Evolutionary conservation across 78 protist species (phyloP), one percentile per base, ranked within the genome.

Genomic region (Dictyostelium capitatum): DNA sequence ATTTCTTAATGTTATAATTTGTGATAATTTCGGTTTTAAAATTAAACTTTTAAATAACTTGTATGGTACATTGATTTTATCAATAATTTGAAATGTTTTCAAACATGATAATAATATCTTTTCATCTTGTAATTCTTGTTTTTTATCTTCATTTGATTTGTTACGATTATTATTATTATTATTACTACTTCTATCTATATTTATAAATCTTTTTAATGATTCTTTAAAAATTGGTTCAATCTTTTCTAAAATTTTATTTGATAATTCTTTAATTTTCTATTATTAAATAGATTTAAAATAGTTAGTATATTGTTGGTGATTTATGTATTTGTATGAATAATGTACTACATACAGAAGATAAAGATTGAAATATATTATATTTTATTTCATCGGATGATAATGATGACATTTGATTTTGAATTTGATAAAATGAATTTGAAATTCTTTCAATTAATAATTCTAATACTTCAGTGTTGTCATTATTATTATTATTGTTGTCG

Each of bases 341-440:
- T n/a, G n/a, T n/a, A n/a, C 48, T 50, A 62, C 77, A 25, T 85
- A 85, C 92, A 72, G 47, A 2, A 14, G 69, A 17, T 28, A 85
- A 59, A 15, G 72, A 17, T 57, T 85, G 75, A 32, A 85, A 85
- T 48, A 85, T 57, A 23, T 62, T 72, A 56, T 57, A 75, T 17
- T 54, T 74, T 56, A 62, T 59, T 19, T 85, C 92, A 37, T 85
- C 92, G 1, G 43, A 9, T 75, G 92, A 25, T n/a, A 85, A 47
- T 23, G 92, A 54, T 37, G 56, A 43, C 23, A 85, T 20, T 85
- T 85, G 92, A 75, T 75, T 53, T 47, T 85, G 92, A 23, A 85
- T 85, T 75, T 85, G 92, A 46, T 74, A 85, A 56, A 85, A 85
- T 72, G 92, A 74, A 59, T 72, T 85, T 37, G 92, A 85, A 28